Evolutionary conservation across 2,329 filamentous ascomycete genomes (phyloP), one percentile per base, ranked within the genome.

Genomic region (Sarocladium kiliense): DNA sequence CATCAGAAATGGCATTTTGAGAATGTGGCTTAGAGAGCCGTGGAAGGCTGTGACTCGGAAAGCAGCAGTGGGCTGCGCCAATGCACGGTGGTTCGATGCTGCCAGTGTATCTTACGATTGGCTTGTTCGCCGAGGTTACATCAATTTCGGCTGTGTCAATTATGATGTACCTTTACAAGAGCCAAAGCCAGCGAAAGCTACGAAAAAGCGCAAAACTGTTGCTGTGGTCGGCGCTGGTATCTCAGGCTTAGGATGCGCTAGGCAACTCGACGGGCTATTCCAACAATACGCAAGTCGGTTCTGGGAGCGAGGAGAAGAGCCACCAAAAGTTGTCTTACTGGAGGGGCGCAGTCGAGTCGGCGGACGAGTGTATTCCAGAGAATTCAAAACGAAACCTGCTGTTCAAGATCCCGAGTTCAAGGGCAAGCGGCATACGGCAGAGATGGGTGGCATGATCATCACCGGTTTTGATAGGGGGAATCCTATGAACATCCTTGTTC

Each of bases 361-460:
- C 39, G 94, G 94, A 39, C 85, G 94, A 61, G 91, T 99, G 19
- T 97, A 97, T 71, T 99, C 94, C 54, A 91, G 81, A 54, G 73
- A 80, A 23, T 79, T 87, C 59, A 75, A 76, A 78, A 84, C 74
- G 74, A 87, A 75, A 69, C 81, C 68, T 70, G 76, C 55, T 66
- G 76, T 65, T 71, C 73, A 60, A 62, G 84, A 66, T 72, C 77
- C 66, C 64, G 76, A 61, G 66, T 71, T 82, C 79, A 68, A 81
- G 72, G 79, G 76, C 9, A 80, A 77, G 58, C 76, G 84, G 53
- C 88, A 87, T 65, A 97, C 92, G 19, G 94, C 91, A 30, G 94
- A 99, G 69, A 95, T 97, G 86, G 94, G 94, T 26, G 94, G 93
- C 55, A 96, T 99, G 79, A 97, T 99, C 58, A 91, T 99, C 58